Evolutionary conservation across 2,329 filamentous ascomycete species (phyloP).

Genomic region (Penicillium sp.): DNA sequence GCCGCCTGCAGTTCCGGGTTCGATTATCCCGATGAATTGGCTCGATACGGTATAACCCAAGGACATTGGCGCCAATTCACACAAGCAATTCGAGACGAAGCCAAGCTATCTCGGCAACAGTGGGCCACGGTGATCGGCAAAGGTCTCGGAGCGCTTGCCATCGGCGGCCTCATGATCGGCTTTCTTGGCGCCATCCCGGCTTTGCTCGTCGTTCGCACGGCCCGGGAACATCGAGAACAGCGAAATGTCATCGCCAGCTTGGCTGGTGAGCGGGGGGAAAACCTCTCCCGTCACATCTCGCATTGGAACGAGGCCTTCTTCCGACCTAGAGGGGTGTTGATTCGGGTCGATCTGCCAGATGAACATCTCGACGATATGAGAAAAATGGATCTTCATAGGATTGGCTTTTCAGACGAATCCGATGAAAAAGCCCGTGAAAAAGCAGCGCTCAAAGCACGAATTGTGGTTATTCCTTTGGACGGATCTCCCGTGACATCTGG

Average conservation of each 20-base stretch:
- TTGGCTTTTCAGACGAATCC: neutral
- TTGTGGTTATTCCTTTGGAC: constrained; percentile 29
- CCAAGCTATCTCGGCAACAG: constrained; percentile 28
- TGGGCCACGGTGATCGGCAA: constrained; percentile 31
- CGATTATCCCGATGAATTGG: constrained; percentile 28
- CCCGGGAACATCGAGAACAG: constrained; percentile 23
- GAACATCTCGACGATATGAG: constrained; percentile 26
- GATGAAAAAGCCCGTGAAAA: constrained; percentile 9
- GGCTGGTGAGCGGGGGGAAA: constrained; percentile 7
- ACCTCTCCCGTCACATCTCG: constrained; percentile 22
- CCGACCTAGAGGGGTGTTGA: constrained; percentile 26
- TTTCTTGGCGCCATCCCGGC: constrained; percentile 31
- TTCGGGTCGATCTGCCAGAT: constrained; percentile 32
- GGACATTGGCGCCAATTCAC: constrained; percentile 30
- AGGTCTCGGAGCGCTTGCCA: constrained; percentile 29
- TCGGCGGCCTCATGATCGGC: constrained; percentile 33
- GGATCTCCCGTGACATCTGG: neutral
- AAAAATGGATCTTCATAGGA: constrained; percentile 21
- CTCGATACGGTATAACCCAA: constrained; percentile 19
- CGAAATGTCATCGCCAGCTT: constrained; percentile 26
- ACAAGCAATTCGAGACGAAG: constrained; percentile 25
- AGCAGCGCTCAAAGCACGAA: constrained; percentile 24
- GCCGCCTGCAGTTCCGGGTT: constrained; percentile 30
- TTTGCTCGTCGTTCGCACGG: constrained; percentile 20
- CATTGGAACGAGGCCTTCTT: constrained; percentile 33